Evolutionary conservation across 139 green algal genomes (phyloP), one percentile per base, ranked within the genome.

Genomic region (Chlamydomonas sp.): DNA sequence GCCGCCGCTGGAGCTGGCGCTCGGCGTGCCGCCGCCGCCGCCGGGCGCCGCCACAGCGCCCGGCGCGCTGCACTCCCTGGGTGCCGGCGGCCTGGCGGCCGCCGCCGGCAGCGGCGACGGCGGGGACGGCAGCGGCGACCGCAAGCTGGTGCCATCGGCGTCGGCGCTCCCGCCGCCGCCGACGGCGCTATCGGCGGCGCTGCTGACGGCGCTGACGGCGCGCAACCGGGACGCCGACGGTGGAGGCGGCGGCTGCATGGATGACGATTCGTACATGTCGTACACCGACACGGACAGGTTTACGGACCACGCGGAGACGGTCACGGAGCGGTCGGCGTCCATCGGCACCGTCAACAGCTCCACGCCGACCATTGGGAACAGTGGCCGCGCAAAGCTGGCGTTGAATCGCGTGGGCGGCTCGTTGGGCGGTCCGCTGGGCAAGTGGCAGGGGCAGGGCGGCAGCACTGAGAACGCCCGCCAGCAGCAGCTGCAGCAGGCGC

Each of bases 1-100:
- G 67, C 80, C 80, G 9, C 80, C 80, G 8, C 80, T 86, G 58
- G 80, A 86, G 69, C 80, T 86, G 68, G 80, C 80, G 15, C 69
- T 86, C 17, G 80, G 80, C 16, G 67, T 49, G 31, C 31, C 31
- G 31, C 31, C 31, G 31, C 31, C 31, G 31, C 31, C 31, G 31
- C 31, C 31, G 31, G 31, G 31, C 31, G 31, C 31, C 31, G 31
- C 31, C 31, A 49, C 31, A 49, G 31, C 31, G 31, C 31, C 31
- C 31, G 31, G 31, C 31, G 31, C 31, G 31, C 31, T 49, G 31
- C 31, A 49, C 31, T 49, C 31, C 31, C 31, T 49, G 31, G 31
- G 31, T 0, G 31, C 31, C 31, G 31, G 31, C 31, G 31, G 31
- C 31, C 31, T 49, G 31, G 31, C 31, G 31, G 31, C 31, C 31